Percentiles rank a stretch among this genome's conserved stretches.
phyloP scores from a whole-genome alignment of 371 early-diverging fungal species.

The Apophysomyces elegans region DNA sequence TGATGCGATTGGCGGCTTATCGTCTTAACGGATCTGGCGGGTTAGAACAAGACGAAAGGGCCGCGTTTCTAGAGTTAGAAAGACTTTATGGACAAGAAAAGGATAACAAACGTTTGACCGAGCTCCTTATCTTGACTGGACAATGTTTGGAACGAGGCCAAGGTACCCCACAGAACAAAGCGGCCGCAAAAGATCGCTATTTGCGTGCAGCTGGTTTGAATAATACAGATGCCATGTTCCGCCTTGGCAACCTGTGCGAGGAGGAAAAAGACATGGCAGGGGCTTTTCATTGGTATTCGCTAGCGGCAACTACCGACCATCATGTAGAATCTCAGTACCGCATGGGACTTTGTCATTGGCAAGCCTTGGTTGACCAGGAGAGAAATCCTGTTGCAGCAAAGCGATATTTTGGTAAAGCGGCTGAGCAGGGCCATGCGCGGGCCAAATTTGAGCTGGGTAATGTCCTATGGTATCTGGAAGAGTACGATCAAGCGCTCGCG shows the following conservation, averaged over 20 bases:
- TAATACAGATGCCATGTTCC: constrained; percentile 23
- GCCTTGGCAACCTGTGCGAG: constrained; percentile 15
- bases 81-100: background rate
- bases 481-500: constrained; percentile 16
- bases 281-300: constrained; percentile 34
- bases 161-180: constrained; percentile 36
- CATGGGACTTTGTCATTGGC: constrained; percentile 34
- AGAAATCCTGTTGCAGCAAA: constrained; percentile 30
- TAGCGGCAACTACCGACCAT: constrained; percentile 33
- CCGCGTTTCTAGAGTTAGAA: constrained; percentile 11
- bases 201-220: constrained; percentile 2
- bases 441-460: constrained; percentile 36
- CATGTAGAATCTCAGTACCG: constrained; percentile 35
- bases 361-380: constrained; percentile 32
- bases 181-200: constrained; percentile 16
- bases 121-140: constrained; percentile 23
- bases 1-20: constrained; percentile 24
- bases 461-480: constrained; percentile 31
- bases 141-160: constrained; percentile 26
- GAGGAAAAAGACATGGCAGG: constrained; percentile 14
- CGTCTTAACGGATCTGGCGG: constrained; percentile 25
- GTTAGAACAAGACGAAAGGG: constrained; percentile 17
- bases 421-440: constrained; percentile 30
- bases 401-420: constrained; percentile 36
- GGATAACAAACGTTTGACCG: constrained; percentile 8